Evolutionary conservation across 1,139 yeast species (phyloP), one percentile per base, ranked within the genome.

Genomic region (Geotrichum citri-aurantii): DNA sequence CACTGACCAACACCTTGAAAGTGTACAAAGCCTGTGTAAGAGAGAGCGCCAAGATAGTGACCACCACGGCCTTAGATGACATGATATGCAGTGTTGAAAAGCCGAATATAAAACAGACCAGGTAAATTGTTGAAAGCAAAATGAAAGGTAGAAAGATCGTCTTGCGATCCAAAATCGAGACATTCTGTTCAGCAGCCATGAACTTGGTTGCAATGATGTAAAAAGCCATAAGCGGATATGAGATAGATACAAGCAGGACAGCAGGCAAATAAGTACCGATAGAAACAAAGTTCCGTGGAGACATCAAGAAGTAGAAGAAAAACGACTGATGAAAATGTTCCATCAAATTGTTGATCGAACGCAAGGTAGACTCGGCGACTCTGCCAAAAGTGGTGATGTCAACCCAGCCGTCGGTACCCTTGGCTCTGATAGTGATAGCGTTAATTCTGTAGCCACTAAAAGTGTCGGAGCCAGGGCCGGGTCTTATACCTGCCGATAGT

Each of bases 261-360:
- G 95, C 79, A 1, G 98, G 99, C 56, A 95, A 77, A 69, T 92
- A 95, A 21, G 96, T 90, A 1, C 97, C 98, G 65, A 95, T 92
- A 3, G 97, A 89, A 17, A 93, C 96, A 75, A 95, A 95, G 61
- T 81, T 74, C 61, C 79, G 77, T 12, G 98, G 95, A 0, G 92
- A 82, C 60, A 95, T 74, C 74, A 95, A 74, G 66, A 93, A 79
- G 74, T 92, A 95, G 69, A 92, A 95, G 77, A 95, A 95, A 71
- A 91, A 95, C 1, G 97, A 90, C 71, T 95, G 99, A 71, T 95
- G 99, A 72, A 93, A 93, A 71, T 92, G 95, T 71, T 95, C 99
- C 59, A 93, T 77, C 65, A 95, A 78, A 71, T 95, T 95, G 74
- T 95, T 95, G 50, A 95, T 89, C 0, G 97, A 86, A 64, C 99